Base-by-base conservation (phyloP, 2,329 filamentous ascomycete species). In the Penicillium sp. region DNA sequence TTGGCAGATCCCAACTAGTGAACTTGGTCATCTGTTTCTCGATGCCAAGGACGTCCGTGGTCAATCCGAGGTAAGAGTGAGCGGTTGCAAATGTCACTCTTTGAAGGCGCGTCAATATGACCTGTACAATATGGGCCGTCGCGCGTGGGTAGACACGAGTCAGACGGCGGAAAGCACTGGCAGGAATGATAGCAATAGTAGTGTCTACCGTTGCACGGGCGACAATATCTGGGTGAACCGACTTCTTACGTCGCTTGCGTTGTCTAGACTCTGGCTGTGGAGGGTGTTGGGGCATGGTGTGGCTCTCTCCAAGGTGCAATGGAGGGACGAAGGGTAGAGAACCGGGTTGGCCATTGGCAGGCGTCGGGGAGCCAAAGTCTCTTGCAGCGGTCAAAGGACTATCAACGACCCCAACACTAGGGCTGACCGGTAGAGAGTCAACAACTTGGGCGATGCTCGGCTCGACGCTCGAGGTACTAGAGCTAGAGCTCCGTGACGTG, bases 151-250 rank as follows among this genome's bases (percentile, higher is more conserved):
- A 99, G 23, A 96, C 87, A 66, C 90, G 85, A 46, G 95, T 99
- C 47, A 99, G 78, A 8, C 95, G 86, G 48, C 91, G 85, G 65
- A 99, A 99, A 3, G 94, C 95, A 68, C 91, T 96, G 0, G 94
- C 94, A 1, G 95, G 95, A 52, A 99, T 99, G 58, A 99, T 95
- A 6, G 94, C 94, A 72, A 99, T 96, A 0, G 95, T 99, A 0
- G 94, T 99, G 68, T 99, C 95, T 23, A 95, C 88, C 15, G 91
- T 95, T 6, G 94, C 94, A 59, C 94, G 84, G n/a, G 93, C 94
- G 59, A 99, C 90, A 57, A 99, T 94, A 66, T 99, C 94, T 10
- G 94, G 94, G 72, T 99, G 94, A 0, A 90, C 91, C 13, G 94
- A 97, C 59, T 86, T 87, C 18, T 59, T 64, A 16, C 62, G 61